Conservation (phyloP, 2,329 filamentous ascomycete species). For the Claviceps lovelessii region DNA sequence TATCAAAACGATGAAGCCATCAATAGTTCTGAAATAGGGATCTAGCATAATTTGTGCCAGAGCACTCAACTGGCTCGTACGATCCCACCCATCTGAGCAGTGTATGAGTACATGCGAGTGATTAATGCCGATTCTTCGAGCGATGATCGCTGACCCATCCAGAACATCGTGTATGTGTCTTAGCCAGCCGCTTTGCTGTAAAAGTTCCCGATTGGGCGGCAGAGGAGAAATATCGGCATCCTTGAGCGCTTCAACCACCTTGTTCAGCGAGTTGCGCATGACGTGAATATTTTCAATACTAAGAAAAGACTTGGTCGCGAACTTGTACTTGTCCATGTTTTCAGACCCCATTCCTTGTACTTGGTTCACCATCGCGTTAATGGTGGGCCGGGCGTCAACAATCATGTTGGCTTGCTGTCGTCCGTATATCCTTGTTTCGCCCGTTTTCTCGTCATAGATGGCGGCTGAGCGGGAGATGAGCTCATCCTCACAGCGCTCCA, state of each 20-base stretch:
- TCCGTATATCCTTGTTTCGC: slow-evolving; percentile 61
- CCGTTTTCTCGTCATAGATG: slow-evolving; percentile 43
- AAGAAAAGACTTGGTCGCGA: slow-evolving; percentile 79
- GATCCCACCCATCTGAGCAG: slow-evolving; percentile 97
- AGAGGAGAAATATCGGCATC: slow-evolving; percentile 79
- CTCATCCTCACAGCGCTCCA: slow-evolving; percentile 56
- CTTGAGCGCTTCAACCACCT: slow-evolving; percentile 78
- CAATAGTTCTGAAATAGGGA: slow-evolving; percentile 84
- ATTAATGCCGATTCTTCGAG: slow-evolving; percentile 74
- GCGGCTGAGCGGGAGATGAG: slow-evolving; percentile 31
- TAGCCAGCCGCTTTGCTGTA: slow-evolving; percentile 78
- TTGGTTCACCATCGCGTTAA: slow-evolving; percentile 92
- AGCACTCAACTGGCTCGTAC: slow-evolving; percentile 86
- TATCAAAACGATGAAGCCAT: slow-evolving; percentile 85
- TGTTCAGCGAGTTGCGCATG: slow-evolving; percentile 82
- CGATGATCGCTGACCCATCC: slow-evolving; percentile 72
- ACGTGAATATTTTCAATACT: slow-evolving; percentile 98
- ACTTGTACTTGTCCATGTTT: slow-evolving; percentile 95
- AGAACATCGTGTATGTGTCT: slow-evolving; percentile 76
- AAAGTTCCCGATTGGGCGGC: slow-evolving; percentile 64
- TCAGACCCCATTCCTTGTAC: slow-evolving; percentile 86
- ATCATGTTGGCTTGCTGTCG: slow-evolving; percentile 90
- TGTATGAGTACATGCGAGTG: slow-evolving; percentile 94
- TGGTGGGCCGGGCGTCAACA: slow-evolving; percentile 82
- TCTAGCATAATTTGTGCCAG: slow-evolving; percentile 87